Evolutionary conservation across 129 eudicot genomes (phyloP).

Genomic region (Flaveria bidentis): DNA sequence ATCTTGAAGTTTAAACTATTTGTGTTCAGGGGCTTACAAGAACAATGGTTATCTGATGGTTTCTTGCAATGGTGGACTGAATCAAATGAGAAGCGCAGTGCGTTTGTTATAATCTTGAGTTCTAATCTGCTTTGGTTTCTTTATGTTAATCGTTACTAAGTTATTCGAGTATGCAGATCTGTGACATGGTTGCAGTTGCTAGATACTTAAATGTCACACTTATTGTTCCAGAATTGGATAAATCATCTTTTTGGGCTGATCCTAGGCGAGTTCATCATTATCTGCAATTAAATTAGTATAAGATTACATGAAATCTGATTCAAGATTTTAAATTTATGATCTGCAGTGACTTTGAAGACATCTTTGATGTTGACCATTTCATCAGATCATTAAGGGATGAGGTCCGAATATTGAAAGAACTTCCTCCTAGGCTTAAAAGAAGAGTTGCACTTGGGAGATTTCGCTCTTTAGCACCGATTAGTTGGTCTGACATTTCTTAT

Average conservation of each 20-base stretch:
- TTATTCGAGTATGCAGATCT: conserved; percentile 40
- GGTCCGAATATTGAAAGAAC: conserved; percentile 1
- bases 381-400: conserved; percentile 3
- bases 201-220: conserved; percentile 32
- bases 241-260: conserved; percentile 61
- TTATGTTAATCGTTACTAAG: background rate
- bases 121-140: background rate
- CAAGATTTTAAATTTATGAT: conserved; percentile 7
- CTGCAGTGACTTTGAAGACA: conserved; percentile 59
- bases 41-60: conserved; percentile 69
- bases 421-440: conserved; percentile 9
- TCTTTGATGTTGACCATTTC: conserved; percentile 62
- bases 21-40: conserved; percentile 52
- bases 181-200: conserved; percentile 62
- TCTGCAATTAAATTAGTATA: background rate
- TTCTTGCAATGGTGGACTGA: conserved; percentile 31
- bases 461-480: background rate
- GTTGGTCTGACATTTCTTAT: conserved; percentile 36
- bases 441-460: conserved; percentile 1
- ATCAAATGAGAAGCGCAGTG: conserved; percentile 5
- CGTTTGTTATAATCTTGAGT: conserved; percentile 5
- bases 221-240: conserved; percentile 63
- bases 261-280: conserved; percentile 39
- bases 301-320: background rate
- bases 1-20: background rate